These are phyloP conservation scores for Lepraria neglecta DNA, from an alignment of 495 filamentous ascomycete genomes.

Conservation along the genomic window DNA sequence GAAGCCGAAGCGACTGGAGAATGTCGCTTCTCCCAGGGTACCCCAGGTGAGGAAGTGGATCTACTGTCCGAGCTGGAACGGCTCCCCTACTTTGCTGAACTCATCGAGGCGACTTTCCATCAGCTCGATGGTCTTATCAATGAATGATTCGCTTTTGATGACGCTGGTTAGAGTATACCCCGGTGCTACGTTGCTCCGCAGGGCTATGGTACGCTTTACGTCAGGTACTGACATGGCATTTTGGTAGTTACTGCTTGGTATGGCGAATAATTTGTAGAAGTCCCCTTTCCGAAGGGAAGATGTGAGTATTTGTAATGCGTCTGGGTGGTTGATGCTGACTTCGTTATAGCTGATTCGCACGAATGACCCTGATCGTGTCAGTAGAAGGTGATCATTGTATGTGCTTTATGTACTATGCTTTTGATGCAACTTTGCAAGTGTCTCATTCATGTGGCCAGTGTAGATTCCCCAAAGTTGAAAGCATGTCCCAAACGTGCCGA, in stretches of 20 bases:
- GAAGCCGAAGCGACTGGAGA: too few species aligned
- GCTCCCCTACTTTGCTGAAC: conserved; percentile 20
- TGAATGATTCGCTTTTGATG: conserved; percentile 35
- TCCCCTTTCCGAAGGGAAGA: conserved; percentile 26
- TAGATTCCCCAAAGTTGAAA: background rate
- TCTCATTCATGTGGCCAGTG: background rate
- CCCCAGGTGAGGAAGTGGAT: conserved; percentile 40
- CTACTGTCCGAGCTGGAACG: conserved; percentile 33
- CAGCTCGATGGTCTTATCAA: conserved; percentile 35
- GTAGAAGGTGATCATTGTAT: background rate
- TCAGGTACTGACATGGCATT: conserved; percentile 30
- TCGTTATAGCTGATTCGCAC: conserved; percentile 46
- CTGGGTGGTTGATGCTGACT: conserved; percentile 44
- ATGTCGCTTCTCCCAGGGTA: conserved; percentile 32
- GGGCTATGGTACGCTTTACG: conserved; percentile 32
- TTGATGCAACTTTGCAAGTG: background rate
- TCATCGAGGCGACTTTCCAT: conserved; percentile 33
- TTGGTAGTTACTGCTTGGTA: conserved; percentile 23
- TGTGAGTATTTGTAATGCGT: conserved; percentile 34
- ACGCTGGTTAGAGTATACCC: conserved; percentile 40
- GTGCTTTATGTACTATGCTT: too few species aligned
- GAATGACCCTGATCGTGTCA: conserved; percentile 32
- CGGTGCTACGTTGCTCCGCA: conserved; percentile 34
- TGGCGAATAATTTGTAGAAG: conserved; percentile 32
- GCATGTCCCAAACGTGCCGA: conserved; percentile 1